Conservation (phyloP, 2,329 filamentous ascomycete species). For the Colletotrichum sublineola region DNA sequence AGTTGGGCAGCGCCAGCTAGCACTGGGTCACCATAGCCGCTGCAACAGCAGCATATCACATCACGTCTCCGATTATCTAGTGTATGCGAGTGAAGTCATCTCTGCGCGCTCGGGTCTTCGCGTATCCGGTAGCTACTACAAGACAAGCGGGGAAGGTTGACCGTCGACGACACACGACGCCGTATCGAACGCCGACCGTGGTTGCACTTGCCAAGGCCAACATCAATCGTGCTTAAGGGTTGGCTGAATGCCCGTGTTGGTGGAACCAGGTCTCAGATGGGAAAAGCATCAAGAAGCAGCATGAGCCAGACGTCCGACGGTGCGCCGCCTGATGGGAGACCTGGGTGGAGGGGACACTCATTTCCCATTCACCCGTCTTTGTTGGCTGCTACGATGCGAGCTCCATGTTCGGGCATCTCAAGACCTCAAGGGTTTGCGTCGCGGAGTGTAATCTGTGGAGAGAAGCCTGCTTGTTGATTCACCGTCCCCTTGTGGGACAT, state of each 20-base stretch:
- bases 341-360: neutral
- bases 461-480: neutral
- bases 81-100: constrained; percentile 10
- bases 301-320: neutral
- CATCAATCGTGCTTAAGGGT: neutral
- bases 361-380: neutral
- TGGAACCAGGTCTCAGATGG: constrained; percentile 6
- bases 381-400: neutral
- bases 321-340: neutral
- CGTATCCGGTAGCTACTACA: neutral
- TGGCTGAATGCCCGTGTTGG: constrained; percentile 8
- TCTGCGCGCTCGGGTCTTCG: neutral
- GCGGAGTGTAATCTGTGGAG: neutral
- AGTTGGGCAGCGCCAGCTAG: neutral
- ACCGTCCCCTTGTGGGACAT: constrained; percentile 1
- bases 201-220: neutral
- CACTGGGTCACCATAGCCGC: neutral
- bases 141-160: neutral
- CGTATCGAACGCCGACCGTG: neutral
- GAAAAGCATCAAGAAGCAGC: neutral
- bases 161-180: neutral
- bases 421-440: neutral
- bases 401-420: neutral
- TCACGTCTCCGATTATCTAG: neutral
- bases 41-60: neutral